These are phyloP conservation scores for Phytopythium aichiense DNA, from an alignment of 352 stramenopile genomes.

Conservation along the genomic window DNA sequence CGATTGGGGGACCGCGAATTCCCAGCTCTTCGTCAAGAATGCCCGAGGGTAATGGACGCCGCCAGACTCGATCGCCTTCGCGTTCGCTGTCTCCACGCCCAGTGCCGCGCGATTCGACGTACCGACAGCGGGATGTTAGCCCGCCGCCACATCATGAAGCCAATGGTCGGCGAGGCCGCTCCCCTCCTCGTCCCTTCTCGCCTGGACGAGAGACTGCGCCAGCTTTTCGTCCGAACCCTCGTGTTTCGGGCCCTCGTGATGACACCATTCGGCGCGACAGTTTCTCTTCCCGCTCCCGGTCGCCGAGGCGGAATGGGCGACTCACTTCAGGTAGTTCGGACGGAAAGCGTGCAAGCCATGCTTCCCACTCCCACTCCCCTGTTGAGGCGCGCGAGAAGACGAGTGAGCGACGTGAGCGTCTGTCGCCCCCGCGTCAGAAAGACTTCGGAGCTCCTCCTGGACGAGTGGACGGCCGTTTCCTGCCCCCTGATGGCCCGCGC, in stretches of 20 bases:
- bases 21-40: background rate
- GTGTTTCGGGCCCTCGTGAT: background rate
- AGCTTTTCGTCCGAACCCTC: conserved; percentile 4
- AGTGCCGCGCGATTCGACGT: background rate
- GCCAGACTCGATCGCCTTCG: background rate
- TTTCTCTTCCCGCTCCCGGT: conserved; percentile 26
- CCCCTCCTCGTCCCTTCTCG: background rate
- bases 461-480: background rate
- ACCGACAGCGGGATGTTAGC: background rate
- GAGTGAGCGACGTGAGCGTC: conserved; percentile 13
- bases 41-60: background rate
- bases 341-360: conserved; percentile 15
- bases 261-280: conserved; percentile 17
- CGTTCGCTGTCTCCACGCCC: background rate
- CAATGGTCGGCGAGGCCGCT: conserved; percentile 11
- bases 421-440: conserved; percentile 11
- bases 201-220: background rate
- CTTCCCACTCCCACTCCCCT: conserved; percentile 31
- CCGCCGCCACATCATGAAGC: conserved; percentile 6
- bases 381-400: conserved; percentile 15
- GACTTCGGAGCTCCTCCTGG: background rate
- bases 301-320: conserved; percentile 15
- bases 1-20: background rate
- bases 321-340: conserved; percentile 6
- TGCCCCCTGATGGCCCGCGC: conserved; percentile 16